Evolutionary conservation across 2,329 filamentous ascomycete species (phyloP).

Genomic region (Hansfordia pulvinata): DNA sequence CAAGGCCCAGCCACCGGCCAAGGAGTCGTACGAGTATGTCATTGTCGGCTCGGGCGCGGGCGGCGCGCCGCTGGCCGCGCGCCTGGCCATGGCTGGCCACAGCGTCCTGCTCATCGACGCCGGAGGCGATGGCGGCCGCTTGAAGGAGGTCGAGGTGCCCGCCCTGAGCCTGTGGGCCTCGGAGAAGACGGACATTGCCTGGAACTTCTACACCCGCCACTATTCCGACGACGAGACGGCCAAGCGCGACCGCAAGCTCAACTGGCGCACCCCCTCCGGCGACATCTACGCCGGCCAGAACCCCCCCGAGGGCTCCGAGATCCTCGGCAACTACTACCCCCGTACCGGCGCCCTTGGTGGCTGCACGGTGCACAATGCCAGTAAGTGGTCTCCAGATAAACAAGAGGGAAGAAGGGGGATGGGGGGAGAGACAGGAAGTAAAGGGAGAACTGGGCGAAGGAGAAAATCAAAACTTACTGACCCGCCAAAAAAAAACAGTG

Average conservation of each 20-base stretch:
- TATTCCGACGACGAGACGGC: constrained; percentile 35
- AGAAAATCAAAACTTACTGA: too few species aligned
- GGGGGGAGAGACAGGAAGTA: too few species aligned
- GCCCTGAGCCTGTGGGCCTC: constrained; percentile 9
- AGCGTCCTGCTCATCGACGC: constrained; percentile 37
- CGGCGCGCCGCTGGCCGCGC: constrained; percentile 31
- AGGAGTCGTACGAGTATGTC: constrained; percentile 32
- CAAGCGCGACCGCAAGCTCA: constrained; percentile 35
- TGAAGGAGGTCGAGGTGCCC: constrained; percentile 11
- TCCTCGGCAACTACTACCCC: constrained; percentile 20
- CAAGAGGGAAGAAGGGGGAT: too few species aligned
- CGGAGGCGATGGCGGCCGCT: constrained; percentile 13
- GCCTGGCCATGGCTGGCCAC: constrained; percentile 34
- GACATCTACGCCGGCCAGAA: constrained; percentile 17
- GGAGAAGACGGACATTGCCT: constrained; percentile 18
- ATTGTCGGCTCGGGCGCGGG: constrained; percentile 39
- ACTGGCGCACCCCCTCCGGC: constrained; percentile 21
- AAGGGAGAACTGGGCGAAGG: too few species aligned
- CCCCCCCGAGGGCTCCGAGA: constrained; percentile 8
- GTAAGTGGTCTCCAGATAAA: too few species aligned
- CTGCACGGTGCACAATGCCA: constrained; percentile 13
- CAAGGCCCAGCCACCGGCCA: not conserved
- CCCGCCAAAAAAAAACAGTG: too few species aligned
- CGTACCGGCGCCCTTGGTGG: constrained; percentile 22
- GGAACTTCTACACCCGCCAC: constrained; percentile 51